A percentile compares a stretch with the other conserved stretches of the same genome.
phyloP scores from a whole-genome alignment of 176 grass and related monocot genomes.

The Zizania latifolia region DNA sequence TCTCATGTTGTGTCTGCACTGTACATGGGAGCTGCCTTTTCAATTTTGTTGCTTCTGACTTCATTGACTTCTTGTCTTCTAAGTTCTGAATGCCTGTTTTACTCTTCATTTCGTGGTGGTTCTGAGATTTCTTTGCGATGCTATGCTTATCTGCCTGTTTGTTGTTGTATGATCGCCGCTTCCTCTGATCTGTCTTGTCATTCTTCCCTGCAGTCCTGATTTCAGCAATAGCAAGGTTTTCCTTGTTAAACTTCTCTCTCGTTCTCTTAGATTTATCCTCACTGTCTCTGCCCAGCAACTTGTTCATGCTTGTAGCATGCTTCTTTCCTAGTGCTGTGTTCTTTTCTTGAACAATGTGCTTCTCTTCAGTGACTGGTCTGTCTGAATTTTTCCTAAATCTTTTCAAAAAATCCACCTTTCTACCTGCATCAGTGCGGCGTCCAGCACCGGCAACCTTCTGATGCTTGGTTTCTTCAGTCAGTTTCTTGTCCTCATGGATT shows the following conservation, averaged over 20 bases:
- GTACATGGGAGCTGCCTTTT: conserved; percentile 5
- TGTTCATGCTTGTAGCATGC: conserved; percentile 18
- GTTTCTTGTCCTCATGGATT: conserved; percentile 20
- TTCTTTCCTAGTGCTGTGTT: conserved; percentile 14
- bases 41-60: conserved; percentile 9
- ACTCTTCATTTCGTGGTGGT: background rate
- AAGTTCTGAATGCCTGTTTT: conserved; percentile 5
- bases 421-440: conserved; percentile 22
- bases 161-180: conserved; percentile 19
- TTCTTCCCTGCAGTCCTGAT: conserved; percentile 19
- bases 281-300: conserved; percentile 21
- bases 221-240: conserved; percentile 6
- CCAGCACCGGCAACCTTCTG: conserved; percentile 19
- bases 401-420: conserved; percentile 36
- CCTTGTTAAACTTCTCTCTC: conserved; percentile 33
- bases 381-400: conserved; percentile 36
- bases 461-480: conserved; percentile 31
- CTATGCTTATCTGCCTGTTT: conserved; percentile 27
- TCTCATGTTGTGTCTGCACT: background rate
- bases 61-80: conserved; percentile 15
- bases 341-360: conserved; percentile 18
- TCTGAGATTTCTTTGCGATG: conserved; percentile 6
- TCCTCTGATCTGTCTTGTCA: conserved; percentile 16
- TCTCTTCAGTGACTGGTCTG: conserved; percentile 21
- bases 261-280: conserved; percentile 23